Evolutionary conservation across 1,284 basidiomycete species (phyloP).

Genomic region (Cystobasidium sp.): DNA sequence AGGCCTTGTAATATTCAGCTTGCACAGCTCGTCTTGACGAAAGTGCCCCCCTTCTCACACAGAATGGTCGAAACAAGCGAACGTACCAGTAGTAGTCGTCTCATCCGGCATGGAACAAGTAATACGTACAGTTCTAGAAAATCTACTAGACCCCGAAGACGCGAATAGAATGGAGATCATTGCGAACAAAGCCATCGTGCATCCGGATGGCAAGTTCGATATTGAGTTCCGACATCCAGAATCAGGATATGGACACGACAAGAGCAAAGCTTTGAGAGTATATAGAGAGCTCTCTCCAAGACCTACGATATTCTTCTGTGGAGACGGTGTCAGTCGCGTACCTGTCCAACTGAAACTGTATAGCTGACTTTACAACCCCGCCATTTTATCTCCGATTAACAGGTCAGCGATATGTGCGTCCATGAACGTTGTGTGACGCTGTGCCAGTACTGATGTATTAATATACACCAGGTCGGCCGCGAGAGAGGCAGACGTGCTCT

Average conservation of each 20-base stretch:
- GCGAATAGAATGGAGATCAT: conserved; percentile 82
- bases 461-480: conserved; percentile 81
- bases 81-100: conserved; percentile 86
- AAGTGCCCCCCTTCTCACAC: conserved; percentile 32
- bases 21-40: neutral
- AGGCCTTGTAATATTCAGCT: neutral
- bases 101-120: conserved; percentile 91
- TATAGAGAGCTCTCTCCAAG: conserved; percentile 70
- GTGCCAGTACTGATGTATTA: neutral
- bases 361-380: neutral
- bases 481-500: conserved; percentile 82
- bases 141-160: conserved; percentile 72
- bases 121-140: conserved; percentile 82
- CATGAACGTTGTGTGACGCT: neutral
- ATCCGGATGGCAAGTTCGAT: conserved; percentile 72
- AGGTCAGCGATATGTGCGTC: conserved; percentile 17
- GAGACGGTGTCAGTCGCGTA: conserved; percentile 72
- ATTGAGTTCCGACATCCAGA: conserved; percentile 86
- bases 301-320: conserved; percentile 89
- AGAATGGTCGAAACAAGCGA: conserved; percentile 57
- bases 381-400: neutral
- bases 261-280: conserved; percentile 84
- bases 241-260: conserved; percentile 86
- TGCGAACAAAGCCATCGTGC: conserved; percentile 77
- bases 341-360: conserved; percentile 53